Evolutionary conservation across 345 rosid genomes (phyloP), one percentile per base, ranked within the genome.

Genomic region (Hibiscus syriacus): DNA sequence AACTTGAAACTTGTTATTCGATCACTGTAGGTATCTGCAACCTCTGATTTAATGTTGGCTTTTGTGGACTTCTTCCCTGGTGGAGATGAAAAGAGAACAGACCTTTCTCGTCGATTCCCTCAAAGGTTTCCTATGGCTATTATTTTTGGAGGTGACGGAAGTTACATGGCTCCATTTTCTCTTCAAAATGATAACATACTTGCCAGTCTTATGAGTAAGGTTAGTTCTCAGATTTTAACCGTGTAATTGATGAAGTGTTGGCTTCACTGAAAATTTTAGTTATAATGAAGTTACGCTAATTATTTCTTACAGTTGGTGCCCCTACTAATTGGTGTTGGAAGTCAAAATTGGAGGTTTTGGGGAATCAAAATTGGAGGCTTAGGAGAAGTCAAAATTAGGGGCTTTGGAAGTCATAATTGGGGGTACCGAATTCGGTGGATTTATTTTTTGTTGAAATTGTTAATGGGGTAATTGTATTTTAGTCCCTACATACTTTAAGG

Each of bases 31-130:
- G 98, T 94, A n/a, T 92, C 97, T 67, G 98, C 99, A 49, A 89
- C 92, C 70, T 80, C 99, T 57, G 99, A 94, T 84, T 75, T 91
- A 76, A 87, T 91, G 97, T 89, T 91, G 11, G 99, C 93, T 54
- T 94, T 89, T 83, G 67, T 94, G 81, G 99, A 94, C 77, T 89
- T 94, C 84, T 94, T 89, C 82, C 93, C 91, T 73, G 99, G 99
- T 14, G 99, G 99, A 49, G 99, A 94, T 79, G 99, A 94, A 81
- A 91, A 94, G 75, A 82, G 98, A 80, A 73, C 83, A 14, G 97
- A 94, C 73, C 93, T 87, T 78, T 97, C 98, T 71, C 91, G 96
- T 71, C 85, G 80, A 26, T 85, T 91, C 34, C 78, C 61, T 71
- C 95, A 89, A 77, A 86, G 93, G 72, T 85, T 83, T 72, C 98